A percentile compares a stretch with the other conserved stretches of the same genome.
Evolutionary conservation across 345 rosid species (phyloP).

Genomic region (Pelargonium nanum): DNA sequence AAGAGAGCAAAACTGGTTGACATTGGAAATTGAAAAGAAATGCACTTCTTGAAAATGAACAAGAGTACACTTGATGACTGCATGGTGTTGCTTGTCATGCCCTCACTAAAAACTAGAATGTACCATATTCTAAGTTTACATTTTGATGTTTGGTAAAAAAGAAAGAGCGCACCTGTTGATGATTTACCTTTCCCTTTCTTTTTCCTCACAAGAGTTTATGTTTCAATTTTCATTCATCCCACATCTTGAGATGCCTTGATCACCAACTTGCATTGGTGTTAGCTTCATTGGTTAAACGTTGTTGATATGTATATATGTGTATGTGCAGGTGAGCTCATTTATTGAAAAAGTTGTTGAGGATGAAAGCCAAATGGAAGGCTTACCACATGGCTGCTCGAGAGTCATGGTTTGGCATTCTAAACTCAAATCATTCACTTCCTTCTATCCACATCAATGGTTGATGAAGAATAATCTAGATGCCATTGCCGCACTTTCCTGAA

Average conservation of each 20-base stretch:
- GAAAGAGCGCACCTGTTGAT: not conserved
- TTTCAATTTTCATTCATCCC: not conserved
- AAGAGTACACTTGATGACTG: not conserved
- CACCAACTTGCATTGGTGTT: not conserved
- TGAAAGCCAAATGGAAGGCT: constrained; percentile 65
- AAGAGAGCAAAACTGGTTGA: not conserved
- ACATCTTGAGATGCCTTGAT: not conserved
- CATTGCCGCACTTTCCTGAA: constrained; percentile 21
- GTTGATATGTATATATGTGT: constrained; percentile 8
- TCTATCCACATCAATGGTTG: constrained; percentile 37
- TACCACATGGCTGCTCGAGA: constrained; percentile 32
- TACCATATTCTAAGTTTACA: not conserved
- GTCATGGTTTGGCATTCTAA: constrained; percentile 44
- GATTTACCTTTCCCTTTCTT: not conserved
- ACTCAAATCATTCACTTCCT: constrained; percentile 18
- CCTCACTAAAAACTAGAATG: not conserved
- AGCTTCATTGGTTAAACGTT: not conserved
- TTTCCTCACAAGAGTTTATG: not conserved
- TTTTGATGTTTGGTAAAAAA: not conserved
- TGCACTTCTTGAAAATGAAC: not conserved
- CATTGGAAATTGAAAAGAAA: not conserved
- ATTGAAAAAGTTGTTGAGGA: constrained; percentile 61
- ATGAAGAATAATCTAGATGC: constrained; percentile 34
- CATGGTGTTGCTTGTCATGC: not conserved
- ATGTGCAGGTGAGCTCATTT: constrained; percentile 35